These are phyloP conservation scores for Tylopilus sp. DNA, from an alignment of 768 basidiomycete genomes.

Conservation along the genomic window DNA sequence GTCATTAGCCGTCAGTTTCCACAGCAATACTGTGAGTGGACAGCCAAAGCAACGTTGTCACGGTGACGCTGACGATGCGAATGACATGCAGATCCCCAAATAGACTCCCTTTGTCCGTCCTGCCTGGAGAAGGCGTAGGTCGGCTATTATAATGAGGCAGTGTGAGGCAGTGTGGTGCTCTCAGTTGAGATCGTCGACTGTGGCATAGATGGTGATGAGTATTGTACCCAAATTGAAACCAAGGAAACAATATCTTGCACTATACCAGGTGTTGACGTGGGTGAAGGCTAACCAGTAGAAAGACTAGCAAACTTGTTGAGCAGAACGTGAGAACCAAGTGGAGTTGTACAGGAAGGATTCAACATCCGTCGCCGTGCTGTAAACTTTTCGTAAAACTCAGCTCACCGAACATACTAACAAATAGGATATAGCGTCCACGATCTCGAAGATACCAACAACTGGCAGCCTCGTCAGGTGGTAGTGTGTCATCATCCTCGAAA, in stretches of 20 bases:
- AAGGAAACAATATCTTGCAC: neutral
- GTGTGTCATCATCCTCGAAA: neutral
- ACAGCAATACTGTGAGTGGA: slow-evolving; percentile 58
- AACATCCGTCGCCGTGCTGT: slow-evolving; percentile 24
- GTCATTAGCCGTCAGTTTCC: slow-evolving; percentile 63
- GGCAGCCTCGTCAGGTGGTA: slow-evolving; percentile 14
- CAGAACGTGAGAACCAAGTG: neutral
- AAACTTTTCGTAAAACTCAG: slow-evolving; percentile 32
- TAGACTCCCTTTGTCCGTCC: slow-evolving; percentile 33
- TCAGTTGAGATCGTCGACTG: slow-evolving; percentile 26
- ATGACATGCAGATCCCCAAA: slow-evolving; percentile 31
- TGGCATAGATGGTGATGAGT: slow-evolving; percentile 7
- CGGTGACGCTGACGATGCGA: slow-evolving; percentile 13
- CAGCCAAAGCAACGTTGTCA: slow-evolving; percentile 5
- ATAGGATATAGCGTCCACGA: slow-evolving; percentile 12
- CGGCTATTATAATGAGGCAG: slow-evolving; percentile 3
- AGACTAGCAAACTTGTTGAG: neutral
- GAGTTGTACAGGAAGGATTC: slow-evolving; percentile 7
- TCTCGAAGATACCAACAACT: slow-evolving; percentile 15
- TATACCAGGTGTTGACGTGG: neutral
- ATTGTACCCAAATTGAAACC: slow-evolving; percentile 4
- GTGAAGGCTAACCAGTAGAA: neutral
- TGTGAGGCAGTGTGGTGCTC: slow-evolving; percentile 4
- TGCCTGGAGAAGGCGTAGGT: slow-evolving; percentile 19
- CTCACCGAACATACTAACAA: slow-evolving; percentile 23